Evolutionary conservation across 2,329 filamentous ascomycete genomes (phyloP), one percentile per base, ranked within the genome.

Genomic region (Arachnomyces sp.): DNA sequence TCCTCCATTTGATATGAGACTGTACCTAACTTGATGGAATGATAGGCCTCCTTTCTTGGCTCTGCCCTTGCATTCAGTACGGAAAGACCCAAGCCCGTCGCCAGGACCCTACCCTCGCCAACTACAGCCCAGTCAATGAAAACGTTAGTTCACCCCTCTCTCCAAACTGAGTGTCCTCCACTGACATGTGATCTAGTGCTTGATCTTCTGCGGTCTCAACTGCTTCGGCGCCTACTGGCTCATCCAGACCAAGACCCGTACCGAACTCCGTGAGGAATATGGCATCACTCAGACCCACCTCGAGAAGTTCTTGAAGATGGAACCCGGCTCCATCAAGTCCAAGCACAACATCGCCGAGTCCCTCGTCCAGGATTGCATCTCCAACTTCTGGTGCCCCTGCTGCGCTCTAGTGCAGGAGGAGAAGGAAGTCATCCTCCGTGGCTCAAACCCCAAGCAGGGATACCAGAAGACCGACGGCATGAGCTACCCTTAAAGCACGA

Each of bases 211-310:
- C 31, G 40, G 40, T 14, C 36, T 42, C 18, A 30, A 34, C 40
- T 38, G 34, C 35, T 42, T 42, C 35, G 40, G 28, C 20, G 35
- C 31, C 35, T 30, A 29, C 9, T 38, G 12, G 14, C 34, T 42
- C 34, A 13, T 42, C 12, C 17, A 34, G 11, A 25, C 36, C 8
- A 42, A 42, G 35, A 38, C 28, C 14, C 40, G 40, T 7, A 31
- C 16, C 15, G 40, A 42, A n/a, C n/a, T 42, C 25, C 40, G 40
- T 15, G 31, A 38, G 20, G 34, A 39, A 20, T 38, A 34, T 36
- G 35, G 35, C 40, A 42, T 42, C 35, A 42, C 9, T 13, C 28
- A 42, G 20, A 38, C 34, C 13, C 40, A 42, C 17, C 40, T 42
- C 12, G 40, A 42, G 20, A 34, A 31, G 20, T 42, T 42, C 35